Evolutionary conservation across 768 basidiomycete genomes (phyloP).

Genomic region (Suillus clintonianus): DNA sequence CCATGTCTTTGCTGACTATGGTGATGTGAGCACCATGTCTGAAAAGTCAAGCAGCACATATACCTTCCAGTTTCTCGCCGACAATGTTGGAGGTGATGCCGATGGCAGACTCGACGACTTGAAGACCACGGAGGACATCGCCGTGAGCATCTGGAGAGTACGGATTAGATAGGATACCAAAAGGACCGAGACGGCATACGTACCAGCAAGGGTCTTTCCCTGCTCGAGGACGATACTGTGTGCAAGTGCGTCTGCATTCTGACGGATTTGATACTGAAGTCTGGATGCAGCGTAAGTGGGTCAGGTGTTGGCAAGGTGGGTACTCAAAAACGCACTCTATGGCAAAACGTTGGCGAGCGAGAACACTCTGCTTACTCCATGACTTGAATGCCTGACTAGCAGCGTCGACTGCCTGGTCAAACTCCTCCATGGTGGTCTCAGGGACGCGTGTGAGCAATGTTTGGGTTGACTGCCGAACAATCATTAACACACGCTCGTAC

Average conservation of each 20-base stretch:
- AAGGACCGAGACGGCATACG: constrained; percentile 10
- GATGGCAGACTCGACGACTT: constrained; percentile 81
- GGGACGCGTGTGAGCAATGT: constrained; percentile 87
- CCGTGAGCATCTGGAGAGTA: constrained; percentile 79
- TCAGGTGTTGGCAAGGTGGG: neutral
- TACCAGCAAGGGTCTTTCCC: constrained; percentile 89
- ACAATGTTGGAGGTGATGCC: constrained; percentile 84
- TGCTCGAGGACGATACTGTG: constrained; percentile 92
- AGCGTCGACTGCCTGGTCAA: constrained; percentile 79
- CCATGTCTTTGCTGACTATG: constrained; percentile 92
- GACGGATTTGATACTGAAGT: constrained; percentile 82
- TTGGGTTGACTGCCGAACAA: constrained; percentile 73
- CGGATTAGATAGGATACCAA: constrained; percentile 1
- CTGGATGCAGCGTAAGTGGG: constrained; percentile 40
- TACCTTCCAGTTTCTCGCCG: constrained; percentile 92
- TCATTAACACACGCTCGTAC: neutral
- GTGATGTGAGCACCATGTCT: constrained; percentile 16
- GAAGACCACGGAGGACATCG: constrained; percentile 89
- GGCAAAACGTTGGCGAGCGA: constrained; percentile 85
- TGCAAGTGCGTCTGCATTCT: constrained; percentile 85
- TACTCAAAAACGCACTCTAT: constrained; percentile 67
- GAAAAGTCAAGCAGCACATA: constrained; percentile 15
- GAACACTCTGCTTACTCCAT: constrained; percentile 85
- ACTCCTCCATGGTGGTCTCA: constrained; percentile 81
- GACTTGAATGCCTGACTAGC: constrained; percentile 85